These are phyloP conservation scores for Angophora floribunda DNA, from an alignment of 345 rosid genomes.

Conservation along the genomic window DNA sequence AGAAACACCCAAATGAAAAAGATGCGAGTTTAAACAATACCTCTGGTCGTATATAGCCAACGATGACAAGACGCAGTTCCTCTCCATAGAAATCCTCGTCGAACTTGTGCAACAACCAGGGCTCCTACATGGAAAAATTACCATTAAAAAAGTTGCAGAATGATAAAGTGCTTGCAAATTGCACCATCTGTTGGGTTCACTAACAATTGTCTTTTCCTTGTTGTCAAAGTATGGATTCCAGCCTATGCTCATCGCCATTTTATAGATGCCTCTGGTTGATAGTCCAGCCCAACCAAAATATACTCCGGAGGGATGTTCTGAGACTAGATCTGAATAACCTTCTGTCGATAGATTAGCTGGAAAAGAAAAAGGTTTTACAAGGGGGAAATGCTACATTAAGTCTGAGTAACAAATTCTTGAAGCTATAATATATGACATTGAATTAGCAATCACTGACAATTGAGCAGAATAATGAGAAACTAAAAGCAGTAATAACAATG, in stretches of 20 bases:
- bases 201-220: slow-evolving; percentile 77
- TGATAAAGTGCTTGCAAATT: neutral
- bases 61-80: slow-evolving; percentile 65
- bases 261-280: slow-evolving; percentile 52
- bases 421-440: neutral
- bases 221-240: slow-evolving; percentile 94
- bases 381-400: neutral
- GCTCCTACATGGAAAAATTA: slow-evolving; percentile 42
- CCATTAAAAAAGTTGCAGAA: neutral
- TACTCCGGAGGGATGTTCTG: slow-evolving; percentile 78
- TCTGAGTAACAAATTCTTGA: neutral
- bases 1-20: neutral
- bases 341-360: slow-evolving; percentile 84
- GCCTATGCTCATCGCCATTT: slow-evolving; percentile 94
- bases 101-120: slow-evolving; percentile 90
- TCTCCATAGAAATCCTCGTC: slow-evolving; percentile 81
- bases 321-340: slow-evolving; percentile 45
- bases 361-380: neutral
- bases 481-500: neutral
- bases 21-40: slow-evolving; percentile 1
- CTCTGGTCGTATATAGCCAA: slow-evolving; percentile 92
- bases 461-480: neutral
- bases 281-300: slow-evolving; percentile 95
- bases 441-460: neutral
- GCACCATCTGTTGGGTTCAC: slow-evolving; percentile 5